Conservation (phyloP, 805 yeast genomes). For the Candida nanaspora region DNA sequence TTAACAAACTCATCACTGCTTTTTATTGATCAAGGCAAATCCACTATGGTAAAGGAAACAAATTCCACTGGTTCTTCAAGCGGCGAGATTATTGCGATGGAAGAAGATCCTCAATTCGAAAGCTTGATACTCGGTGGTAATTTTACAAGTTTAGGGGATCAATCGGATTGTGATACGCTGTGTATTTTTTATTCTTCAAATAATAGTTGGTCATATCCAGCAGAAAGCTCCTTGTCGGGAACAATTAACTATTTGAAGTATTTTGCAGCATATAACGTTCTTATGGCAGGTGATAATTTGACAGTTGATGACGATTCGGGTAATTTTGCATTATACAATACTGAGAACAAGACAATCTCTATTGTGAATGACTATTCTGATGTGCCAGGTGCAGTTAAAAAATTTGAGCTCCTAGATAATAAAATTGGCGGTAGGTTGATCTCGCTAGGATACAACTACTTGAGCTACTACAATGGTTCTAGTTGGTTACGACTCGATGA, state of each 20-base stretch:
- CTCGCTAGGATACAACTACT: constrained; percentile 31
- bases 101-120: constrained; percentile 31
- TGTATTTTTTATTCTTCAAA: constrained; percentile 57
- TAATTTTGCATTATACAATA: constrained; percentile 50
- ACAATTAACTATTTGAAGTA: constrained; percentile 48
- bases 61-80: not conserved
- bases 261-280: constrained; percentile 26
- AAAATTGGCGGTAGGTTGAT: constrained; percentile 35
- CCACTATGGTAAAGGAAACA: not conserved
- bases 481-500: constrained; percentile 39
- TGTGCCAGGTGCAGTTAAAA: constrained; percentile 26
- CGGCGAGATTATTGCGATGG: constrained; percentile 33
- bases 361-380: constrained; percentile 12
- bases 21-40: not conserved
- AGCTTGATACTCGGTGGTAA: constrained; percentile 66
- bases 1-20: not conserved
- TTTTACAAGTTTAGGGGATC: constrained; percentile 46
- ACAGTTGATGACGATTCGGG: constrained; percentile 22
- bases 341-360: constrained; percentile 28
- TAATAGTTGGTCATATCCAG: constrained; percentile 47
- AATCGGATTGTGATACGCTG: constrained; percentile 42
- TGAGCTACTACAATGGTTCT: constrained; percentile 38
- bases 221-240: constrained; percentile 34
- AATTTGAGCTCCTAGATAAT: constrained; percentile 33
- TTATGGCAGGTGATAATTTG: constrained; percentile 47